Conservation (phyloP, 1,284 basidiomycete genomes). For the Heliocybe sulcata region DNA sequence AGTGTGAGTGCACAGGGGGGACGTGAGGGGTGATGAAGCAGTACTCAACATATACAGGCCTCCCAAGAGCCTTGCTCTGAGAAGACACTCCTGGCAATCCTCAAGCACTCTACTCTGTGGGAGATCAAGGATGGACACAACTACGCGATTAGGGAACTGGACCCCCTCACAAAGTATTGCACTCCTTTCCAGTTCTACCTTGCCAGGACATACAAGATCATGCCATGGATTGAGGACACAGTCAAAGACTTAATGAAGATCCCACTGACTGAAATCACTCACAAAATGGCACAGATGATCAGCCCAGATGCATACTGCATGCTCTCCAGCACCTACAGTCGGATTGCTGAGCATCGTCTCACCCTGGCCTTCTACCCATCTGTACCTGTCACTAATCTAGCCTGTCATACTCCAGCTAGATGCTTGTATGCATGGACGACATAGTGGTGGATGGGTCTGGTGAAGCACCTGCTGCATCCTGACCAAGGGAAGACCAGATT, state of each 20-base stretch:
- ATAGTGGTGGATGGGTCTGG: background rate
- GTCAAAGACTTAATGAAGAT: background rate
- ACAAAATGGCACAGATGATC: background rate
- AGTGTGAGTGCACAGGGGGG: too few relatives aligned
- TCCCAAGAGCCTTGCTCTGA: background rate
- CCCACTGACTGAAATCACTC: background rate
- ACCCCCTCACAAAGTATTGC: background rate
- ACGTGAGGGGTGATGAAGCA: too few relatives aligned
- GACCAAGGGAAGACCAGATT: background rate
- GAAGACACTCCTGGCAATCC: background rate
- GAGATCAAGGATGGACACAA: background rate
- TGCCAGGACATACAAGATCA: background rate
- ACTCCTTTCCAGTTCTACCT: background rate
- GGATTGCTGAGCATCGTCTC: background rate
- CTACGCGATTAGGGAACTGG: background rate
- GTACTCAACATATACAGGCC: too few relatives aligned
- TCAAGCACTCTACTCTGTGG: background rate
- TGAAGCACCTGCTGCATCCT: background rate
- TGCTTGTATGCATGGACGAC: background rate
- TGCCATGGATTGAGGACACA: background rate
- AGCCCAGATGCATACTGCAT: background rate
- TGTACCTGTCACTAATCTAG: background rate
- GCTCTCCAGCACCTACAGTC: background rate
- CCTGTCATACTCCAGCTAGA: background rate
- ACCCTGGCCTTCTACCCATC: background rate